Base-by-base conservation (phyloP, 148 eudicot species). In the Rhododendron vialii region DNA sequence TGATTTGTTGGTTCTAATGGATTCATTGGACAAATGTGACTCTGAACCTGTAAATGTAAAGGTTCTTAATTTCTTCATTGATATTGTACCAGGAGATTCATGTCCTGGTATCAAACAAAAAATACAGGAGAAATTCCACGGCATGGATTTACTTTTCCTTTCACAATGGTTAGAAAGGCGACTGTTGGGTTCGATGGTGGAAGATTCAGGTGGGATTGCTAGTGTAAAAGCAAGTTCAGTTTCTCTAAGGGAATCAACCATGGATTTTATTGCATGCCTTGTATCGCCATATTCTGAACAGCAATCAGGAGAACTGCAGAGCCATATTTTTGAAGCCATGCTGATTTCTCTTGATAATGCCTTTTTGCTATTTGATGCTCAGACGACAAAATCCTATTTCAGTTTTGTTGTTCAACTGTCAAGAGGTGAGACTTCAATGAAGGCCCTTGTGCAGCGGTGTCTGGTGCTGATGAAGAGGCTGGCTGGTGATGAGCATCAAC, bases 131-230 rank as follows among this genome's bases (percentile, higher is more conserved):
- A 94, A 92, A 83, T 95, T 98, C 83, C 91, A 90, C 85, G 86
- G 84, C 85, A 94, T 93, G 93, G 95, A 95, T 90, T 87, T 90
- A 81, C 85, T 57, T 79, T 90, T 82, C 90, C 89, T 98, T 47
- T 92, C 97, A 65, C 94, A 91, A 89, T 98, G 99, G 99, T 87
- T 95, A 82, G 99, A 94, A 87, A 92, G 90, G 80, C 92, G 99
- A 87, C 90, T 98, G 71, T 86, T 98, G 80, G 95, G 98, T 89
- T 86, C 87, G 47, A 55, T 83, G 30, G 82, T 80, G n/a, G 93
- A 94, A 87, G 90, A 92, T 87, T 85, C 94, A 33, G 84, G 86
- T 65, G 91, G 88, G 61, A 83, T 85, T 35, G 12, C 89, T 30
- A 86, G 91, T 90, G 90, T 87, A 53, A 91, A 91, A 88, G 96